Evolutionary conservation across 2,329 filamentous ascomycete genomes (phyloP), one percentile per base, ranked within the genome.

Genomic region (Claviceps sp.): DNA sequence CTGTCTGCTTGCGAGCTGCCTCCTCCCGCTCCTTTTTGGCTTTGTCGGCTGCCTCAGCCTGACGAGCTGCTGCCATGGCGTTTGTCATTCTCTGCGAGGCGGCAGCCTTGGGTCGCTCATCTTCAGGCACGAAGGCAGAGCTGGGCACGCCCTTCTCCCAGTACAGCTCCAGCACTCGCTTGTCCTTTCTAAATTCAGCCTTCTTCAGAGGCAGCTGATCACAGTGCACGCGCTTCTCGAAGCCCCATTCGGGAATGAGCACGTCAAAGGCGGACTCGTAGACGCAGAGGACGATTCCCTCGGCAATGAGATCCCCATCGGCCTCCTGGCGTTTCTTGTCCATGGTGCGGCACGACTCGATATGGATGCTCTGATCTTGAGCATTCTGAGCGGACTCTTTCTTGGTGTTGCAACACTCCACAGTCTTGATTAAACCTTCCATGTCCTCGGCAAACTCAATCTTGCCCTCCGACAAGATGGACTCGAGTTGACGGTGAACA

Each of bases 81-180:
- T 87, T 86, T 43, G 81, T 82, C 53, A 85, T 79, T 57, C 88
- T 81, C 60, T 86, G 80, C 55, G 85, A 85, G 11, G 79, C 78
- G 52, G 80, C 83, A 49, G 86, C 83, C 76, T 93, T 94, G 51
- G 90, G 90, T 53, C 90, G 85, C 73, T 98, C 93, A 65, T 98
- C 93, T 65, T 98, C 93, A 2, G 93, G 93, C 50, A 98, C 85
- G 61, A 94, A 98, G 2, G 90, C 87, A 44, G 91, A 96, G 56
- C 90, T 97, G 30, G 91, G 88, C 7, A 97, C 89, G 47, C 93
- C 93, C 79, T 97, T 98, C 82, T 98, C 93, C 93, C 93, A 98
- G 76, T 96, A 98, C 16, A 98, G 79, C 71, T 98, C 93, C 47
- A 98, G 77, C 34, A 97, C 81, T 52, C 93, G 83, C 72, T 90